These are phyloP conservation scores for Ganoderma multipileum DNA, from an alignment of 1,284 basidiomycete genomes.

Conservation along the genomic window DNA sequence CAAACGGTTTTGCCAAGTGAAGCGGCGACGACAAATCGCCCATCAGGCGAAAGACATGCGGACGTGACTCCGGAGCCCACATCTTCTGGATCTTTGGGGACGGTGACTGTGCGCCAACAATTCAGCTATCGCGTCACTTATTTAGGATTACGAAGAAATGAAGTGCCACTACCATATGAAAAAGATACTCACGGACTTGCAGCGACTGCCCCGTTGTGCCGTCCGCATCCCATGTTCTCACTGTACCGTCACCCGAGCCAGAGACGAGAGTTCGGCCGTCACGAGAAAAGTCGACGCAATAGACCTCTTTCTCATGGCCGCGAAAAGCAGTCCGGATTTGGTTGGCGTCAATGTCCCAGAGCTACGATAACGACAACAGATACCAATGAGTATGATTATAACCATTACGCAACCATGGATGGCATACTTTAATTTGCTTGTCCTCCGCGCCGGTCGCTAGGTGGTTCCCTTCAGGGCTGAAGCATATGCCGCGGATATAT, in stretches of 20 bases:
- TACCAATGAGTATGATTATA: too few relatives aligned
- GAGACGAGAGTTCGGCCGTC: constrained; percentile 82
- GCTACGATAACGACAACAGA: constrained; percentile 47
- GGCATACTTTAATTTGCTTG: constrained; percentile 65
- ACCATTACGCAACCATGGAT: too few relatives aligned
- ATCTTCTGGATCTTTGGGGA: constrained; percentile 46
- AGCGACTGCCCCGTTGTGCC: constrained; percentile 53
- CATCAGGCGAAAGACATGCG: constrained; percentile 72
- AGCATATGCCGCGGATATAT: constrained; percentile 74
- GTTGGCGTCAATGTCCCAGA: constrained; percentile 84
- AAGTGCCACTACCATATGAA: neutral
- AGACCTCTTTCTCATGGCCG: constrained; percentile 89
- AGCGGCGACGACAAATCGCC: constrained; percentile 72
- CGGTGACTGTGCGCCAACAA: constrained; percentile 36
- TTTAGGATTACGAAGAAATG: neutral
- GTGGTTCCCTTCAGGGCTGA: constrained; percentile 71
- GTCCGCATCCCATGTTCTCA: constrained; percentile 83
- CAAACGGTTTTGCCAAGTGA: constrained; percentile 76
- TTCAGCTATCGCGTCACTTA: neutral
- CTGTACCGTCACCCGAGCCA: constrained; percentile 86
- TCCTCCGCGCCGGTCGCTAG: constrained; percentile 77
- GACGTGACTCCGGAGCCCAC: constrained; percentile 72
- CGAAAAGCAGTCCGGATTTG: constrained; percentile 75
- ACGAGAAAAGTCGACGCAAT: constrained; percentile 83
- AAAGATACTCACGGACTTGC: constrained; percentile 40